These are phyloP conservation scores for Populus nigra DNA, from an alignment of 345 rosid genomes.

Conservation along the genomic window DNA sequence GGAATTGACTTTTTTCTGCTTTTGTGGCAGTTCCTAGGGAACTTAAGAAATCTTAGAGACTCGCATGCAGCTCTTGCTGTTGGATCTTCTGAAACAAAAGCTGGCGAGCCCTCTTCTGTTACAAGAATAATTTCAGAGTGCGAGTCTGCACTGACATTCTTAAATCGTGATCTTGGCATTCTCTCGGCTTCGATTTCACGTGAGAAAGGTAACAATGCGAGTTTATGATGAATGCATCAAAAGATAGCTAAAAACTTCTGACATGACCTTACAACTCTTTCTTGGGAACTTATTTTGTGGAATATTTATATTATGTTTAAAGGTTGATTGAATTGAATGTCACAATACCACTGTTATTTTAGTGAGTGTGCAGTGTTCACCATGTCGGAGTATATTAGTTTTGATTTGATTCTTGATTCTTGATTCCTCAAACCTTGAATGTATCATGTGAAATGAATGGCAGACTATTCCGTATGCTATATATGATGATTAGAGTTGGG, in stretches of 20 bases:
- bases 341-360: not conserved
- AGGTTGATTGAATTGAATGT: not conserved
- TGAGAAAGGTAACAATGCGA: slow-evolving; percentile 41
- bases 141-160: slow-evolving; percentile 78
- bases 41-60: slow-evolving; percentile 92
- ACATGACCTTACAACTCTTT: not conserved
- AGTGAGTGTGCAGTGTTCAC: not conserved
- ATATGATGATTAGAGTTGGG: too few species aligned
- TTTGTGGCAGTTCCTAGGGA: slow-evolving; percentile 74
- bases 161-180: slow-evolving; percentile 83
- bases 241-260: not conserved
- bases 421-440: too few species aligned
- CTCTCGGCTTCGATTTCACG: slow-evolving; percentile 86
- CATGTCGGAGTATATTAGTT: too few species aligned
- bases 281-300: not conserved
- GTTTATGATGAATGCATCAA: not conserved
- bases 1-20: not conserved
- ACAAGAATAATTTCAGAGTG: slow-evolving; percentile 86
- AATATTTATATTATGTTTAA: not conserved
- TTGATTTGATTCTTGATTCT: too few species aligned
- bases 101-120: slow-evolving; percentile 88
- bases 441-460: too few species aligned
- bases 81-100: slow-evolving; percentile 75
- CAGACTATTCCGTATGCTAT: too few species aligned
- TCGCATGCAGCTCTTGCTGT: slow-evolving; percentile 89